phyloP scores from a whole-genome alignment of 371 early-diverging fungal species.

The Rhizomucor miehei region DNA sequence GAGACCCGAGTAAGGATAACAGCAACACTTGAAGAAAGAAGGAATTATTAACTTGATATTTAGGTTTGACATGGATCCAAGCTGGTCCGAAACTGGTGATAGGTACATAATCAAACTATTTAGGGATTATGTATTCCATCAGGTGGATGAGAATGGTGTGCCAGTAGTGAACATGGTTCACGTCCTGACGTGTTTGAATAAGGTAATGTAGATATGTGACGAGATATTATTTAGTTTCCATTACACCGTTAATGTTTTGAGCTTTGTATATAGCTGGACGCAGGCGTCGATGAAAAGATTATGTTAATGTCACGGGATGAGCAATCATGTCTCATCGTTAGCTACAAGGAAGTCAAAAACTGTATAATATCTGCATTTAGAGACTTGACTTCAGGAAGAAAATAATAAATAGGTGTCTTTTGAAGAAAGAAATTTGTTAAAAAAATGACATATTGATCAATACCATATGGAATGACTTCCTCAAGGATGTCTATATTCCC shows the following conservation, averaged over 20 bases:
- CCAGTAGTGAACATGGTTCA: conserved; percentile 91
- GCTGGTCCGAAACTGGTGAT: conserved; percentile 97
- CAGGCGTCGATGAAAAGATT: conserved; percentile 88
- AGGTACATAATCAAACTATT: conserved; percentile 93
- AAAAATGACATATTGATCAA: neutral
- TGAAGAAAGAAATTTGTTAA: conserved; percentile 5
- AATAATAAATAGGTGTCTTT: conserved; percentile 13
- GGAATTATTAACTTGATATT: neutral
- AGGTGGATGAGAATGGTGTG: conserved; percentile 83
- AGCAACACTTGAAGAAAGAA: neutral
- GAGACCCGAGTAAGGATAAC: conserved; percentile 75
- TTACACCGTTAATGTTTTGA: no score
- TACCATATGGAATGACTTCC: no score
- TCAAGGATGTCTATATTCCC: neutral
- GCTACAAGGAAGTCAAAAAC: conserved; percentile 87
- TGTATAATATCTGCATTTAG: conserved; percentile 80
- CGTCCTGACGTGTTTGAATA: conserved; percentile 91
- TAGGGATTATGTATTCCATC: conserved; percentile 95
- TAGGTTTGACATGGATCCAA: conserved; percentile 83
- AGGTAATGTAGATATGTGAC: no score
- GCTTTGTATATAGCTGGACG: conserved; percentile 76
- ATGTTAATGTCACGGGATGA: conserved; percentile 92
- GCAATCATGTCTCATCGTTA: conserved; percentile 90
- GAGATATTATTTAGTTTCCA: neutral
- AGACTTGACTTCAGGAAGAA: conserved; percentile 54